Conservation (phyloP, 768 basidiomycete species). For the Polyporus arcularius region DNA sequence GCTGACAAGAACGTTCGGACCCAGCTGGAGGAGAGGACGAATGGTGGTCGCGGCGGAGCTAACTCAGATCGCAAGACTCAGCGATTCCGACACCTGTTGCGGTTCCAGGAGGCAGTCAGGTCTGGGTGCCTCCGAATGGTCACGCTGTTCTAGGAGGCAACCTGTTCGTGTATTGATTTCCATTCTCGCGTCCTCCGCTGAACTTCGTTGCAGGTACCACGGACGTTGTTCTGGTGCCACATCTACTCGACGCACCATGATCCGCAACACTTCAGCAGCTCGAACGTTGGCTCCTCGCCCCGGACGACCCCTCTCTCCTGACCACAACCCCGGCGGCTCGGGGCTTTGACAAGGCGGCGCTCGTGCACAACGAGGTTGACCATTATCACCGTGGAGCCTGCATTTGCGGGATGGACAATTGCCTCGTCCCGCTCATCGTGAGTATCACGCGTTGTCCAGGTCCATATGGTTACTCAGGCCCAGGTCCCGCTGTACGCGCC, state of each 20-base stretch:
- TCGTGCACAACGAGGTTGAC: constrained; percentile 28
- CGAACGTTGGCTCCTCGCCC: constrained; percentile 40
- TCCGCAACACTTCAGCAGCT: constrained; percentile 46
- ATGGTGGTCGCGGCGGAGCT: too few relatives aligned
- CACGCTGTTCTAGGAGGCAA: constrained; percentile 34
- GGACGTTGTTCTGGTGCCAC: constrained; percentile 31
- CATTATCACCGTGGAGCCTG: too few relatives aligned
- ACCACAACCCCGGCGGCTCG: background rate
- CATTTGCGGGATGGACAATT: too few relatives aligned
- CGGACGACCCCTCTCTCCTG: background rate
- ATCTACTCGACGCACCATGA: constrained; percentile 46
- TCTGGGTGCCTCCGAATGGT: constrained; percentile 29
- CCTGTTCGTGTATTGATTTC: constrained; percentile 25
- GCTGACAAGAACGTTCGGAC: too few relatives aligned
- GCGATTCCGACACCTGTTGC: constrained; percentile 8
- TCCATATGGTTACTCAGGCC: too few relatives aligned
- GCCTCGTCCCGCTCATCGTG: too few relatives aligned
- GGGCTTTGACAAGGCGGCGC: background rate
- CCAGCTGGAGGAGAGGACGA: too few relatives aligned
- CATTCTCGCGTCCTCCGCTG: background rate
- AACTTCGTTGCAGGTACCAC: constrained; percentile 13
- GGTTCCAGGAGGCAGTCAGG: constrained; percentile 38
- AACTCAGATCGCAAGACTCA: too few relatives aligned
- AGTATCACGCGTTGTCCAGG: too few relatives aligned
- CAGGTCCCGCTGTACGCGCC: too few relatives aligned